These are phyloP conservation scores for Starmerella geochares DNA, from an alignment of 805 yeast genomes.

Conservation along the genomic window DNA sequence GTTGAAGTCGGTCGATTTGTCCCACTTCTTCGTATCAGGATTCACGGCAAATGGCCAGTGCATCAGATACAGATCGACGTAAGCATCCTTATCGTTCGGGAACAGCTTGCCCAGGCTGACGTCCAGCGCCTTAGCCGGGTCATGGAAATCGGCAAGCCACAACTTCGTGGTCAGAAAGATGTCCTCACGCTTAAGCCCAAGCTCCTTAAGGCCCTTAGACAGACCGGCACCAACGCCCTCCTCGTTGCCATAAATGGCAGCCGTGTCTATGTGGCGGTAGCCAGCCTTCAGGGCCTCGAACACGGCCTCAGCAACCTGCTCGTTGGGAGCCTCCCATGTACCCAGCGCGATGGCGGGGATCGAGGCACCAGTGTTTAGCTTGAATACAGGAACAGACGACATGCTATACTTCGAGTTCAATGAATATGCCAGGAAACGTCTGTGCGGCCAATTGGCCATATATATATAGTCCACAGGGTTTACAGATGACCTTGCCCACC, in stretches of 20 bases:
- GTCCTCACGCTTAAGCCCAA: constrained; percentile 40
- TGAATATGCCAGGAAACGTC: too few species aligned
- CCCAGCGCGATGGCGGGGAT: constrained; percentile 68
- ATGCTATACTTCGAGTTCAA: too few species aligned
- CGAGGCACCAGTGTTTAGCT: constrained; percentile 45
- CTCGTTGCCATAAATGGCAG: constrained; percentile 61
- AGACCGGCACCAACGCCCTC: constrained; percentile 51
- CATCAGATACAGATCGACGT: constrained; percentile 54
- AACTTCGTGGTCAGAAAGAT: constrained; percentile 56
- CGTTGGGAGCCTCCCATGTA: constrained; percentile 43
- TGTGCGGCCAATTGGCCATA: neutral
- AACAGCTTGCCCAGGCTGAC: constrained; percentile 41
- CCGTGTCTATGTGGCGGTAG: constrained; percentile 66
- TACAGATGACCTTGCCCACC: neutral
- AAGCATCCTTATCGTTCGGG: constrained; percentile 38
- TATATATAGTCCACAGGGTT: neutral
- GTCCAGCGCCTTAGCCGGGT: constrained; percentile 42
- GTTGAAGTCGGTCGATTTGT: constrained; percentile 32
- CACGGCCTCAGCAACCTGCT: constrained; percentile 43
- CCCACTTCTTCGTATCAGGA: constrained; percentile 14
- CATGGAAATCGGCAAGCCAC: constrained; percentile 36
- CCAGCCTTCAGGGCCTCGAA: constrained; percentile 54
- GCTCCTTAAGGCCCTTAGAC: constrained; percentile 18
- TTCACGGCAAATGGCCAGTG: constrained; percentile 51
- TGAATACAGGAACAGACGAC: constrained; percentile 30